phyloP scores from a whole-genome alignment of 2,329 filamentous ascomycete species.

The Apiospora hydei region DNA sequence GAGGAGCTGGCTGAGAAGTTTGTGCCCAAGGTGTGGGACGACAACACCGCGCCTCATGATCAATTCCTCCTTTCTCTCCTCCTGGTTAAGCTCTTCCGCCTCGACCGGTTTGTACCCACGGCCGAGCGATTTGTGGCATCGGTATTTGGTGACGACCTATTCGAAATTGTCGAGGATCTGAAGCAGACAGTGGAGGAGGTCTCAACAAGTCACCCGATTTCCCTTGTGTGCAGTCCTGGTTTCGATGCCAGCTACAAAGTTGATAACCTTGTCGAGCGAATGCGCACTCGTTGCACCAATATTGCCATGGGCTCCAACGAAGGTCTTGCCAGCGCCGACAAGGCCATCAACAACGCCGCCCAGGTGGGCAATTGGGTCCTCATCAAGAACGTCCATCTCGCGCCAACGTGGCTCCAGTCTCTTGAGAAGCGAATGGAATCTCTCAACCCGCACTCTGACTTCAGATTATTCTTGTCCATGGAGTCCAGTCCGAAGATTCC shows the following conservation, averaged over 20 bases:
- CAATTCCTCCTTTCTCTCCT: conserved; percentile 83
- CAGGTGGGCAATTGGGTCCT: conserved; percentile 95
- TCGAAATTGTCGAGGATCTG: conserved; percentile 86
- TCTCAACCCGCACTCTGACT: conserved; percentile 91
- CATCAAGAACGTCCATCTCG: conserved; percentile 98
- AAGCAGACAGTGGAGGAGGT: conserved; percentile 86
- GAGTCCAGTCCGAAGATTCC: conserved; percentile 96
- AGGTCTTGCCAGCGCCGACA: conserved; percentile 89
- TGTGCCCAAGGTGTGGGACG: conserved; percentile 79
- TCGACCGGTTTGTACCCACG: conserved; percentile 92
- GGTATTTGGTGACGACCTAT: conserved; percentile 83
- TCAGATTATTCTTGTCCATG: conserved; percentile 97
- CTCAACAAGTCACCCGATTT: conserved; percentile 82
- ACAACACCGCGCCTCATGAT: conserved; percentile 70
- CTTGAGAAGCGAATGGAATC: conserved; percentile 96
- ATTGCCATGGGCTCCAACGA: conserved; percentile 99
- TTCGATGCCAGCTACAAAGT: conserved; percentile 99
- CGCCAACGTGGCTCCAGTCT: conserved; percentile 94
- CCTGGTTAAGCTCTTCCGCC: conserved; percentile 91
- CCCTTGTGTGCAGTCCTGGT: conserved; percentile 91
- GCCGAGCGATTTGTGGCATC: conserved; percentile 88
- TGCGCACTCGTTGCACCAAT: conserved; percentile 85
- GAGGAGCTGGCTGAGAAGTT: conserved; percentile 88
- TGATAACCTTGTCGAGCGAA: conserved; percentile 88
- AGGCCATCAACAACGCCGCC: conserved; percentile 91